These are phyloP conservation scores for Allium fistulosum DNA, from an alignment of 106 monocot genomes.

Conservation along the genomic window DNA sequence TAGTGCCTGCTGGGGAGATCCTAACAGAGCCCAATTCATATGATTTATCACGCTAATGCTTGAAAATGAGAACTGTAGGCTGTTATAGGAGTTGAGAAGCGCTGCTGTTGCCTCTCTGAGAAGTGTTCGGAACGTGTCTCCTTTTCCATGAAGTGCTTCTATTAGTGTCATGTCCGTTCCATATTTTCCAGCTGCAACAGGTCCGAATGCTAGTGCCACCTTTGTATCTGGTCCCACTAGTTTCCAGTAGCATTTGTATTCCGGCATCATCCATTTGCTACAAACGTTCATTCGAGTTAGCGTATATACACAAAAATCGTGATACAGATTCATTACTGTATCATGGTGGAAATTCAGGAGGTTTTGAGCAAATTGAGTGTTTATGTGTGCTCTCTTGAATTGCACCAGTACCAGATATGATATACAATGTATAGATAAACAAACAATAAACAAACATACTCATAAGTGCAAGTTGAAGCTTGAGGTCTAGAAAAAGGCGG, in stretches of 20 bases:
- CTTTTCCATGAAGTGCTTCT: conserved; percentile 43
- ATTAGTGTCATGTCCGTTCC: conserved; percentile 41
- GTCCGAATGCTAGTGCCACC: conserved; percentile 49
- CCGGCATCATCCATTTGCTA: conserved; percentile 58
- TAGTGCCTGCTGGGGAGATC: conserved; percentile 24
- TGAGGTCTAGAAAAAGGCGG: conserved; percentile 6
- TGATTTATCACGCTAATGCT: conserved; percentile 24
- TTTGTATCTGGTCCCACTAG: conserved; percentile 39
- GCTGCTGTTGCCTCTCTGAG: conserved; percentile 46
- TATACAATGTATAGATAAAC: background rate
- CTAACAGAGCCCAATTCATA: conserved; percentile 47
- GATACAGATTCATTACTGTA: too few species aligned
- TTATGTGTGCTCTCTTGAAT: too few species aligned
- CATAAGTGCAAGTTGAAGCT: conserved; percentile 37
- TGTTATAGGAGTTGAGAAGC: conserved; percentile 62
- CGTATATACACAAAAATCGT: too few species aligned
- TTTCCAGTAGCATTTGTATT: conserved; percentile 59
- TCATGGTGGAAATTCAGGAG: too few species aligned
- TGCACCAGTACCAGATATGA: too few species aligned
- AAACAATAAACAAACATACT: conserved; percentile 16
- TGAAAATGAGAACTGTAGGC: conserved; percentile 25
- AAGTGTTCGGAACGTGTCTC: conserved; percentile 42
- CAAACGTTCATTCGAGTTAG: too few species aligned
- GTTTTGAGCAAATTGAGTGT: too few species aligned
- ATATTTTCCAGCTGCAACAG: conserved; percentile 36